Conservation (phyloP, 768 basidiomycete genomes). For the Pulveroboletus sp. region DNA sequence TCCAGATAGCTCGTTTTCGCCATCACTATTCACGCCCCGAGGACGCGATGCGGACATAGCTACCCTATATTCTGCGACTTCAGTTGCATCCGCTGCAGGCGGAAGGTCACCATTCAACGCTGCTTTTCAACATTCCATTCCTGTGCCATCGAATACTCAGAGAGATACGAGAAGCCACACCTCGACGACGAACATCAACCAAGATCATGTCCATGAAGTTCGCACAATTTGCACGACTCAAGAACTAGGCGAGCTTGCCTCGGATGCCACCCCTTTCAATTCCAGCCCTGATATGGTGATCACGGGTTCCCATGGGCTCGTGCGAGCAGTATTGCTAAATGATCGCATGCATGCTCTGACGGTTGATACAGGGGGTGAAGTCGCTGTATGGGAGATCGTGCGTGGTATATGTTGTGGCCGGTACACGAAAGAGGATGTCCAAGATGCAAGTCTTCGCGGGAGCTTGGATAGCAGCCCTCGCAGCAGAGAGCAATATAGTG, state of each 20-base stretch:
- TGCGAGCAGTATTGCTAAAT: conserved; percentile 77
- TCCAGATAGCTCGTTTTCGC: conserved; percentile 56
- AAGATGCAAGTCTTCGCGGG: conserved; percentile 46
- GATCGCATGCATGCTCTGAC: conserved; percentile 88
- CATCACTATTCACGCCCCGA: conserved; percentile 30
- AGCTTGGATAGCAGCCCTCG: conserved; percentile 38
- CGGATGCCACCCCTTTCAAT: conserved; percentile 61
- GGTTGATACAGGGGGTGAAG: conserved; percentile 82
- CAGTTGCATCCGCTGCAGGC: conserved; percentile 63
- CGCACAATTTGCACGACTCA: conserved; percentile 52
- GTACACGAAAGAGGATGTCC: conserved; percentile 63
- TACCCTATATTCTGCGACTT: conserved; percentile 83
- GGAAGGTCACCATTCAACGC: conserved; percentile 36
- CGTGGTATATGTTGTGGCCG: conserved; percentile 69
- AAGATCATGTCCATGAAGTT: conserved; percentile 34
- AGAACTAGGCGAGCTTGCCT: conserved; percentile 74
- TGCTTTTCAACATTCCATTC: conserved; percentile 29
- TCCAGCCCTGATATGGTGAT: conserved; percentile 65
- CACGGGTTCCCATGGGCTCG: conserved; percentile 72
- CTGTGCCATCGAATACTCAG: conserved; percentile 25
- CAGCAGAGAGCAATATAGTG: conserved; percentile 31
- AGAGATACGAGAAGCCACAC: conserved; percentile 15
- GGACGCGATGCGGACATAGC: conserved; percentile 73
- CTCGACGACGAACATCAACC: conserved; percentile 21
- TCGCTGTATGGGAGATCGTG: conserved; percentile 92